phyloP scores from a whole-genome alignment of 2,329 filamentous ascomycete species.

The Ramularia collo-cygni region DNA sequence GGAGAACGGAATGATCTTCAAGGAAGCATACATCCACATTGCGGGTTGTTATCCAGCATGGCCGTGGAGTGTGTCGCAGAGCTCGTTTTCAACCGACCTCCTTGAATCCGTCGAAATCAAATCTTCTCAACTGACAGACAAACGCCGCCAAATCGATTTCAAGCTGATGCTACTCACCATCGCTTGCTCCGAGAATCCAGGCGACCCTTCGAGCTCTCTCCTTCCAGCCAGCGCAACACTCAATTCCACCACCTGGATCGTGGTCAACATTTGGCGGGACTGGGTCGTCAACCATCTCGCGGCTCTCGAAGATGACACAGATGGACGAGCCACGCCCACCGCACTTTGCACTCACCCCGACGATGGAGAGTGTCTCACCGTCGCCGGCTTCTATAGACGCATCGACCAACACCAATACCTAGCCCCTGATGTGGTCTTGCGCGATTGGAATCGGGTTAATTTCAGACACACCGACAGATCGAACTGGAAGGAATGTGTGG shows the following conservation, averaged over 20 bases:
- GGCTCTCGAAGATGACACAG: neutral
- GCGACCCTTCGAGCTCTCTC: slow-evolving; percentile 6
- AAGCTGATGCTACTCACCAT: slow-evolving; percentile 23
- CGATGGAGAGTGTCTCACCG: slow-evolving; percentile 8
- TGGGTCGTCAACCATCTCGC: slow-evolving; percentile 22
- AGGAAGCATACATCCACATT: slow-evolving; percentile 33
- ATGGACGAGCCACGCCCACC: neutral
- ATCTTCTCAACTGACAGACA: slow-evolving; percentile 11
- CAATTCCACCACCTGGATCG: slow-evolving; percentile 22
- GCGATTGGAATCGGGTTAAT: too few species aligned
- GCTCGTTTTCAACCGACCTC: slow-evolving; percentile 7
- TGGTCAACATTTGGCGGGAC: slow-evolving; percentile 29
- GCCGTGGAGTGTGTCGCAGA: neutral
- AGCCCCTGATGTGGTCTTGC: too few species aligned
- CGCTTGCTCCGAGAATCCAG: too few species aligned
- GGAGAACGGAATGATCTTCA: slow-evolving; percentile 27
- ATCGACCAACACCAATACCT: too few species aligned
- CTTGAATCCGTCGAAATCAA: slow-evolving; percentile 15
- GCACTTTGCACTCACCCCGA: slow-evolving; percentile 10
- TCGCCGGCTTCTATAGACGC: slow-evolving; percentile 26
- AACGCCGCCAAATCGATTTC: slow-evolving; percentile 18
- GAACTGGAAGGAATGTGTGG: slow-evolving; percentile 1
- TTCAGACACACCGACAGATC: too few species aligned
- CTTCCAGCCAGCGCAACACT: slow-evolving; percentile 1
- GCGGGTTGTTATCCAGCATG: slow-evolving; percentile 26